These are phyloP conservation scores for Agaricus sinodeliciosus DNA, from an alignment of 768 basidiomycete genomes.

Conservation along the genomic window DNA sequence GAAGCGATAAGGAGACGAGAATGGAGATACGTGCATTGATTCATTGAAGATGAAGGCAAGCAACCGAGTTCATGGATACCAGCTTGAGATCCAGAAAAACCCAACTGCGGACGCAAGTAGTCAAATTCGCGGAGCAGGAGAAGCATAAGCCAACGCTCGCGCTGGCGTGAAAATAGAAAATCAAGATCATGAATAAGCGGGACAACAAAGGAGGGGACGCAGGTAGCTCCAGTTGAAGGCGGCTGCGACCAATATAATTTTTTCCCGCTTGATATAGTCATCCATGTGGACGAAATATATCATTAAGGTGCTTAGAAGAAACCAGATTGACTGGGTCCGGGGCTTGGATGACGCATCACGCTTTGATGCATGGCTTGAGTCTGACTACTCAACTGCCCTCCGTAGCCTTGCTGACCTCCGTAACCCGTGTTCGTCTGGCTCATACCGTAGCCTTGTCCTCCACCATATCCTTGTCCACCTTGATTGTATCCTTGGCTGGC, in stretches of 20 bases:
- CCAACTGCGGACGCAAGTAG: neutral
- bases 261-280: neutral
- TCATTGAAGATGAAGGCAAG: neutral
- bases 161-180: slow-evolving; percentile 13
- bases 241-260: neutral
- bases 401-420: slow-evolving; percentile 18
- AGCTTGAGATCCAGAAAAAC: neutral
- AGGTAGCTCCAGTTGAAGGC: slow-evolving; percentile 2
- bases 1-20: neutral
- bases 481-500: slow-evolving; percentile 41
- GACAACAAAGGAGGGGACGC: slow-evolving; percentile 6
- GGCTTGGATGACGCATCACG: slow-evolving; percentile 78
- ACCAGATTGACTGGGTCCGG: slow-evolving; percentile 32
- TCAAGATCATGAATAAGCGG: slow-evolving; percentile 15
- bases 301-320: neutral
- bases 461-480: slow-evolving; percentile 34
- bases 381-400: slow-evolving; percentile 27
- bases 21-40: neutral
- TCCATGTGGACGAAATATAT: neutral
- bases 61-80: neutral
- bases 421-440: slow-evolving; percentile 12
- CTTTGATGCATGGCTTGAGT: slow-evolving; percentile 80
- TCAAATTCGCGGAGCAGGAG: neutral
- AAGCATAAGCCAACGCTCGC: slow-evolving; percentile 6
- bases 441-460: slow-evolving; percentile 27